phyloP scores from a whole-genome alignment of 768 basidiomycete species.

The Amanita pallidorosea region DNA sequence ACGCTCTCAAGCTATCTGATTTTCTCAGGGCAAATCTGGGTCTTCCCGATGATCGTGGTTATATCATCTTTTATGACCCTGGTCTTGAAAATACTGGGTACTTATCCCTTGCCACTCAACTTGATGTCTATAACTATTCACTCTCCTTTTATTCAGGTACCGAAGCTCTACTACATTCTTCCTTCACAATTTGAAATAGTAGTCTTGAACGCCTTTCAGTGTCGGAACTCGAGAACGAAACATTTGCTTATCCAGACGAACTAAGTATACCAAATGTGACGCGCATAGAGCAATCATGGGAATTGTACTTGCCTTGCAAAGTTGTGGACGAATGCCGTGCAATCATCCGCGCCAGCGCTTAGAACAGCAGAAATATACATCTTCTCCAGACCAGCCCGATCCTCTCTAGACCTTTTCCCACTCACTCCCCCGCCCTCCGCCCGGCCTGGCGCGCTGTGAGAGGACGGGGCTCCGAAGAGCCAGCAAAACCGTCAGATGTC shows the following conservation, averaged over 20 bases:
- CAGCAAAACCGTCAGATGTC: constrained; percentile 79
- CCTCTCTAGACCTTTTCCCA: not conserved
- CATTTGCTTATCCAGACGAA: too few species aligned
- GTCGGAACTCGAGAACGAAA: too few species aligned
- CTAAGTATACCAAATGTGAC: not conserved
- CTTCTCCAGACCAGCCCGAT: not conserved
- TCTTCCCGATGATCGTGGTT: constrained; percentile 40
- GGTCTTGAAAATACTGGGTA: constrained; percentile 23
- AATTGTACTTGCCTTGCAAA: not conserved
- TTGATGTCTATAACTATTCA: not conserved
- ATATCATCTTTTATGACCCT: constrained; percentile 48
- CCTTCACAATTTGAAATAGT: not conserved
- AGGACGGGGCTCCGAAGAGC: constrained; percentile 76
- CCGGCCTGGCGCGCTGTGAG: constrained; percentile 59
- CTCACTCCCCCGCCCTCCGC: constrained; percentile 29
- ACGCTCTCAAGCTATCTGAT: constrained; percentile 43
- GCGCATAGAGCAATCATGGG: not conserved
- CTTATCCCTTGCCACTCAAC: not conserved
- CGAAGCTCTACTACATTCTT: not conserved
- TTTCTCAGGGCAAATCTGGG: constrained; percentile 47
- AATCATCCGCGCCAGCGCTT: not conserved
- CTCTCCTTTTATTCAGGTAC: not conserved
- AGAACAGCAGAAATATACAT: not conserved
- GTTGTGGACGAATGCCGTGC: not conserved
- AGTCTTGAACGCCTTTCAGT: too few species aligned